Evolutionary conservation across 768 basidiomycete genomes (phyloP), one percentile per base, ranked within the genome.

Genomic region (Lentinula sp.): DNA sequence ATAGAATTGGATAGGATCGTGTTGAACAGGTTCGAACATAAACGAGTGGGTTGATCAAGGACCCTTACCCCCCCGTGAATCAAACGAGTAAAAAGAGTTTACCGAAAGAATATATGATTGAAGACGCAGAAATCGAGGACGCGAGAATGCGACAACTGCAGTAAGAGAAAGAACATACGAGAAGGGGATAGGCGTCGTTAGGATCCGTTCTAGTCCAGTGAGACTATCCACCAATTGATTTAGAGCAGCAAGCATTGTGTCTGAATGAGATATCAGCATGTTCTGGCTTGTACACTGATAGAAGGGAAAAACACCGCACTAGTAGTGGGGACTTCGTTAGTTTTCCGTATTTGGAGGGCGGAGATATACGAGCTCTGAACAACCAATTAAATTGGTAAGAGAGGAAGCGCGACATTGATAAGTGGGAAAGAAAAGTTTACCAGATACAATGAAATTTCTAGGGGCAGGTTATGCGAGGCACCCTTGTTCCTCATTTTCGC

Each of bases 181-280:
- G 72, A 87, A 90, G 9, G 88, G 89, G 49, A 91, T 88, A 3
- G 88, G 88, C 1, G 87, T 88, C 0, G 87, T 90, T 4, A 91
- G 76, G 63, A 90, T 88, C 45, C 89, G 76, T 66, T 91, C 88
- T 1, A 90, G 74, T 4, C 85, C 85, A 10, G 87, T 88, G 52
- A 90, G 73, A 33, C 83, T 80, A 59, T 89, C 86, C 3, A 85
- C 83, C 20, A 88, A 78, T 62, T 79, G 77, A 64, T 78, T 81
- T 8, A 89, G 69, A 4, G 85, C 68, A 2, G 62, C 68, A 0
- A 85, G 57, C 16, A 90, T 73, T 12, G 68, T 69, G 64, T 77
- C 85, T 87, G 51, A 37, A 1, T 16, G 16, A 10, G 18, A 28
- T 20, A 33, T 20, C 16, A 50, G 56, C 4, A 43, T 33, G 36